phyloP scores from a whole-genome alignment of 2,329 filamentous ascomycete species.

The Aurifilum marmelostoma region DNA sequence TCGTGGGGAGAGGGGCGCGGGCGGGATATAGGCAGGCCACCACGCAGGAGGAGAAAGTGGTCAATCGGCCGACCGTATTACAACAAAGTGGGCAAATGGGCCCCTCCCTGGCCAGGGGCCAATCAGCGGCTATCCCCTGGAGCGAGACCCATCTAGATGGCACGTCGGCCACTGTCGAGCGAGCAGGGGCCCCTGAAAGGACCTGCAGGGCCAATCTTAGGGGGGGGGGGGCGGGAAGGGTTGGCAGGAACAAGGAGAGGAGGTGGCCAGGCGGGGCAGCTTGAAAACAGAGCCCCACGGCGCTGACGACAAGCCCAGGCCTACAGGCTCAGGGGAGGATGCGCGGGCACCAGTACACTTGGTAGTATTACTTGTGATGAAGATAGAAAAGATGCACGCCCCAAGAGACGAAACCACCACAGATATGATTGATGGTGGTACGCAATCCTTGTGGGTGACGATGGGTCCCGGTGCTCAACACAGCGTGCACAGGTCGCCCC shows the following conservation, averaged over 20 bases:
- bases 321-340: not conserved
- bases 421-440: too few relatives aligned
- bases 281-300: conserved; percentile 9
- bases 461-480: not conserved
- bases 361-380: not conserved
- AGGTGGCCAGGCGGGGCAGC: not conserved
- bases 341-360: not conserved
- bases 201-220: not conserved
- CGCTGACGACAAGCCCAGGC: conserved; percentile 1
- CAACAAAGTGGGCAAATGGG: conserved; percentile 15
- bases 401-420: not conserved
- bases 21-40: conserved; percentile 13
- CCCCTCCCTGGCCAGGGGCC: conserved; percentile 15
- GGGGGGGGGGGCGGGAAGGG: not conserved
- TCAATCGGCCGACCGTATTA: conserved; percentile 17
- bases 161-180: conserved; percentile 8
- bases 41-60: conserved; percentile 21
- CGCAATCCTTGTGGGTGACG: not conserved
- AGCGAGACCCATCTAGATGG: conserved; percentile 19
- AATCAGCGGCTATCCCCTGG: conserved; percentile 18
- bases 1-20: not conserved
- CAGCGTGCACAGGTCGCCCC: not conserved
- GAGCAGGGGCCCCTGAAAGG: not conserved
- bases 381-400: not conserved
- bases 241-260: conserved; percentile 3